Conservation (phyloP, 2,329 filamentous ascomycete species). For the Curvularia verruculosa region DNA sequence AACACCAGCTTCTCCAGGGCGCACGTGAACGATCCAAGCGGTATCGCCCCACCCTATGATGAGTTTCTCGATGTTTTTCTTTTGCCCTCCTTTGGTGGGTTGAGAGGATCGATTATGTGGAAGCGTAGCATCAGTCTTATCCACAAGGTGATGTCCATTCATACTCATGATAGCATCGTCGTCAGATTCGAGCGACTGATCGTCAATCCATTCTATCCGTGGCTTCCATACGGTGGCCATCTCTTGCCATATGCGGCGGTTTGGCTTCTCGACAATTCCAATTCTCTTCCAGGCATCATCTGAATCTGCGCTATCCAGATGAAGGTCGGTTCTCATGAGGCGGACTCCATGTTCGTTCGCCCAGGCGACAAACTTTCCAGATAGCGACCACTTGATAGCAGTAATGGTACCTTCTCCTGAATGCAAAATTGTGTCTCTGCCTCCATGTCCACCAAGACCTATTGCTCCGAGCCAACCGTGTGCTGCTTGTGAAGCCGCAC, state of each 20-base stretch:
- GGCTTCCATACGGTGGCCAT: conserved; percentile 97
- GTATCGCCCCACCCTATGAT: conserved; percentile 95
- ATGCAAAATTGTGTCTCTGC: conserved; percentile 86
- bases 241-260: conserved; percentile 87
- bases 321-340: conserved; percentile 89
- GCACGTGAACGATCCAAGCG: conserved; percentile 93
- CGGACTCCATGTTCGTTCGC: conserved; percentile 97
- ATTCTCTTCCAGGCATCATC: conserved; percentile 95
- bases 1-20: conserved; percentile 71
- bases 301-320: conserved; percentile 74
- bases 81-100: conserved; percentile 44
- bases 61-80: conserved; percentile 68
- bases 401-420: conserved; percentile 91
- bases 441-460: conserved; percentile 76
- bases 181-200: conserved; percentile 76
- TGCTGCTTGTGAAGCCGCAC: conserved; percentile 81
- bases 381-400: conserved; percentile 92
- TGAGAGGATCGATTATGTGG: conserved; percentile 55
- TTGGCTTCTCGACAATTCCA: conserved; percentile 87
- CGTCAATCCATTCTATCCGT: conserved; percentile 90
- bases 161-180: conserved; percentile 58
- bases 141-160: conserved; percentile 42
- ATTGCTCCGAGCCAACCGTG: conserved; percentile 91
- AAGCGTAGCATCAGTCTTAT: conserved; percentile 41
- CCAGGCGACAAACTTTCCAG: conserved; percentile 92